These are phyloP conservation scores for Vickermania ingenoplastis DNA, from an alignment of 208 protist genomes.

Conservation along the genomic window DNA sequence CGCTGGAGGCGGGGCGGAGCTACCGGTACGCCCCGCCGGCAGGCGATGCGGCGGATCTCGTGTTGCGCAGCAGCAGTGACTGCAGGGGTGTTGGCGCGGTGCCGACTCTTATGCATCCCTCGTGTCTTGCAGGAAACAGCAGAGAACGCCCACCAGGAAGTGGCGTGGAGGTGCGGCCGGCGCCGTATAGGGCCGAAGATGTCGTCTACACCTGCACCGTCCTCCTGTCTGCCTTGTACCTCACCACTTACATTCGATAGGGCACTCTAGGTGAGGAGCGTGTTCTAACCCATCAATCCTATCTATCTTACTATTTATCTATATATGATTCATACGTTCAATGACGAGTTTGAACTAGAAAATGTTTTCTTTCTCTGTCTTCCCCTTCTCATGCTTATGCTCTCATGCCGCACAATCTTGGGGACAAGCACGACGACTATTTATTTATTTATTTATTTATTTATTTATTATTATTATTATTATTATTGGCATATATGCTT, in stretches of 20 bases:
- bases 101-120: neutral
- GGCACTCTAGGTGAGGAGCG: neutral
- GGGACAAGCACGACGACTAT: neutral
- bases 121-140: neutral
- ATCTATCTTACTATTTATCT: neutral
- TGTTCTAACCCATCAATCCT: neutral
- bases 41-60: too few relatives aligned
- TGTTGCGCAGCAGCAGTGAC: too few relatives aligned
- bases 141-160: neutral
- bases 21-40: neutral
- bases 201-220: neutral
- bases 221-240: neutral
- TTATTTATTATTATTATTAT: neutral
- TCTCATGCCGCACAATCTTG: neutral
- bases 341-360: slow-evolving; percentile 1
- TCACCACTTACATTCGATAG: neutral
- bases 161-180: neutral
- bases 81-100: too few relatives aligned
- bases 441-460: slow-evolving; percentile 3
- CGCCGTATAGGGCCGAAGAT: neutral
- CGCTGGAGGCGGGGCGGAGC: neutral
- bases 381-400: neutral
- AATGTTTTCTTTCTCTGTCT: slow-evolving; percentile 6
- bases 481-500: neutral
- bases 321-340: slow-evolving; percentile 1